A percentile compares a stretch with the other conserved stretches of the same genome.
These are phyloP conservation scores for Geotrichum ghanense DNA, from an alignment of 805 yeast species.

Conservation along the genomic window DNA sequence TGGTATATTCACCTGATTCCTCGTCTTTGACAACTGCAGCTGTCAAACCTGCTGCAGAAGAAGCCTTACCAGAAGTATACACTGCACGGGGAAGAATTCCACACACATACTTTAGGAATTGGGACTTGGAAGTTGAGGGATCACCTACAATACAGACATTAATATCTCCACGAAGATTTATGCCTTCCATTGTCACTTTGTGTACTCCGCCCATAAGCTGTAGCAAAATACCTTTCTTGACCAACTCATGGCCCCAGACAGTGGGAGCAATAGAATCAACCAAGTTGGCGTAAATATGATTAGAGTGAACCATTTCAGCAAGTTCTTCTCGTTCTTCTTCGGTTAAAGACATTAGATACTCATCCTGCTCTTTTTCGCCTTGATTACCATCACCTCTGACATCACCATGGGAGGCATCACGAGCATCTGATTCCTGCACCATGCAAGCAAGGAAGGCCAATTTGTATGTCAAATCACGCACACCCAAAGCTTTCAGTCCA, in stretches of 20 bases:
- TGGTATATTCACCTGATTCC: slow-evolving; percentile 92
- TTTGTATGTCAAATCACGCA: slow-evolving; percentile 83
- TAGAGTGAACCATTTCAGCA: slow-evolving; percentile 83
- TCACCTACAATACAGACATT: slow-evolving; percentile 95
- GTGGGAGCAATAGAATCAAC: slow-evolving; percentile 91
- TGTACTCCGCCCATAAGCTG: slow-evolving; percentile 95
- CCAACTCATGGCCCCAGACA: slow-evolving; percentile 89
- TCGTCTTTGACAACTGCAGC: slow-evolving; percentile 97
- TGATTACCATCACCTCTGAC: slow-evolving; percentile 32
- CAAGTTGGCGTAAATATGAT: slow-evolving; percentile 69
- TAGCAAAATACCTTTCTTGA: slow-evolving; percentile 81
- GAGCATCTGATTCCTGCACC: slow-evolving; percentile 51
- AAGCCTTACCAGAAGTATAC: slow-evolving; percentile 96
- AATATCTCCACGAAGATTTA: slow-evolving; percentile 90
- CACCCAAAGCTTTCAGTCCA: slow-evolving; percentile 89
- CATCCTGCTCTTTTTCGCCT: slow-evolving; percentile 67
- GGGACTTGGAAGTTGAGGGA: slow-evolving; percentile 95
- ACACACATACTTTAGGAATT: slow-evolving; percentile 85
- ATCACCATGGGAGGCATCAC: slow-evolving; percentile 25
- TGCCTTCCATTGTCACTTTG: slow-evolving; percentile 86
- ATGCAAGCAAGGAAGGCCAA: slow-evolving; percentile 88
- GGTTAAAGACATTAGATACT: slow-evolving; percentile 64
- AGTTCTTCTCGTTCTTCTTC: slow-evolving; percentile 76
- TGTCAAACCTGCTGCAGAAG: slow-evolving; percentile 96
- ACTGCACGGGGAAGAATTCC: slow-evolving; percentile 88